Evolutionary conservation across 2,329 filamentous ascomycete species (phyloP).

Genomic region (Aspergillus alliaceus): DNA sequence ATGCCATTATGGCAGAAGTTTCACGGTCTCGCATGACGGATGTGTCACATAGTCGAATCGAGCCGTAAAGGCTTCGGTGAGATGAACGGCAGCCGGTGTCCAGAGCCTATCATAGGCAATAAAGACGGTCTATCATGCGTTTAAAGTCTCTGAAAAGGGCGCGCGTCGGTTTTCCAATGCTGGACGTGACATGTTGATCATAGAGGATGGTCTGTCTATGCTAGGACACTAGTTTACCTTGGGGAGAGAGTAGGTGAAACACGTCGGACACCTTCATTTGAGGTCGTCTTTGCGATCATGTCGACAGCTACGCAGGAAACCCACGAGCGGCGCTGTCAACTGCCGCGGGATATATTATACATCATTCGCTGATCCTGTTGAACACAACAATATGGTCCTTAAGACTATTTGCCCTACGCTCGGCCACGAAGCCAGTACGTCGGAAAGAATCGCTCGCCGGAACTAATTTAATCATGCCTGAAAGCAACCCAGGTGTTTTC

Average conservation of each 20-base stretch:
- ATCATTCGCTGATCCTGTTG: constrained; percentile 23
- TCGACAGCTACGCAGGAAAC: constrained; percentile 17
- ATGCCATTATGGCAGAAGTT: constrained; percentile 48
- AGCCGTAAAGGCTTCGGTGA: constrained; percentile 32
- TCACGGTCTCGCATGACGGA: constrained; percentile 72
- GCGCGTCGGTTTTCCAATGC: constrained; percentile 56
- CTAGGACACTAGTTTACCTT: constrained; percentile 31
- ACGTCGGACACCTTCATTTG: constrained; percentile 51
- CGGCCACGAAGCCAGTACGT: constrained; percentile 36
- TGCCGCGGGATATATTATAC: constrained; percentile 15
- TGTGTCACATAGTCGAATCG: constrained; percentile 62
- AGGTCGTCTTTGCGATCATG: constrained; percentile 51
- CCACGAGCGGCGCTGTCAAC: not conserved
- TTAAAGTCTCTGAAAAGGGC: constrained; percentile 40
- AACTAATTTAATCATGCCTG: constrained; percentile 43
- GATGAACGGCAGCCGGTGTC: constrained; percentile 43
- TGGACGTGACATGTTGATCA: constrained; percentile 63
- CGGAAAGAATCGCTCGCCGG: constrained; percentile 56
- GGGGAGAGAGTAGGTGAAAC: constrained; percentile 53
- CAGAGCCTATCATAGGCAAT: constrained; percentile 43
- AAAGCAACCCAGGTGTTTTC: constrained; percentile 26
- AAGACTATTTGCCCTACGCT: constrained; percentile 44
- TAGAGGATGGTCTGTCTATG: constrained; percentile 55
- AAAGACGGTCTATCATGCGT: constrained; percentile 50
- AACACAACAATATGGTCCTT: constrained; percentile 33